Conservation (phyloP, 129 eudicot species). For the Calendula officinalis region DNA sequence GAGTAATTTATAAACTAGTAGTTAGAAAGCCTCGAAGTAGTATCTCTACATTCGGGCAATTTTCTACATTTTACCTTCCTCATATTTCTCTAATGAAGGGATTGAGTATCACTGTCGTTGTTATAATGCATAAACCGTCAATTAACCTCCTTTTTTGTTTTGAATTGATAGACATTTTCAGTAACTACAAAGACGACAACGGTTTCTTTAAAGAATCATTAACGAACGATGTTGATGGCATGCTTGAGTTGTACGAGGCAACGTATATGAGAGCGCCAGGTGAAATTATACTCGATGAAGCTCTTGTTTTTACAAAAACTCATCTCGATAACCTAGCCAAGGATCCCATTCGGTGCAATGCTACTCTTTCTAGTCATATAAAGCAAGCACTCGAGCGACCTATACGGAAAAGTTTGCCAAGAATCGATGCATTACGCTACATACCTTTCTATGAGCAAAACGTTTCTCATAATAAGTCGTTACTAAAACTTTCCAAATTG, state of each 20-base stretch:
- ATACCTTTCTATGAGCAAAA: neutral
- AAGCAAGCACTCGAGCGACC: neutral
- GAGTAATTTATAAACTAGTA: too few species aligned
- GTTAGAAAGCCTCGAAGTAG: too few species aligned
- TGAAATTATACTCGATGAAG: neutral
- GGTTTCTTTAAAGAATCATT: neutral
- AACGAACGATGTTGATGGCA: neutral
- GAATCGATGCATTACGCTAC: neutral
- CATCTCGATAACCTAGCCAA: neutral
- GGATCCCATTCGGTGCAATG: neutral
- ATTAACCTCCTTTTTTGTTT: neutral
- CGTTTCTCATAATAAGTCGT: neutral
- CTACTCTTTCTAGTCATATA: neutral
- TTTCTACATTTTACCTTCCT: too few species aligned
- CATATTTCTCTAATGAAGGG: too few species aligned
- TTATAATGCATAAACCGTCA: too few species aligned
- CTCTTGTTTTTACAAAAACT: neutral
- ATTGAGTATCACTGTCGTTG: too few species aligned
- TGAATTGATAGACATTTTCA: neutral
- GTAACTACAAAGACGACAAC: neutral
- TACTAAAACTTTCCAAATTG: neutral
- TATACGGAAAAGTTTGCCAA: neutral
- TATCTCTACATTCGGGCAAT: too few species aligned
- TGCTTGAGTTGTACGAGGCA: slow-evolving; percentile 1
- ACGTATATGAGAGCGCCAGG: neutral